These are phyloP conservation scores for Protomyces lactucae-debilis DNA, from an alignment of 1,139 yeast species.

Conservation along the genomic window DNA sequence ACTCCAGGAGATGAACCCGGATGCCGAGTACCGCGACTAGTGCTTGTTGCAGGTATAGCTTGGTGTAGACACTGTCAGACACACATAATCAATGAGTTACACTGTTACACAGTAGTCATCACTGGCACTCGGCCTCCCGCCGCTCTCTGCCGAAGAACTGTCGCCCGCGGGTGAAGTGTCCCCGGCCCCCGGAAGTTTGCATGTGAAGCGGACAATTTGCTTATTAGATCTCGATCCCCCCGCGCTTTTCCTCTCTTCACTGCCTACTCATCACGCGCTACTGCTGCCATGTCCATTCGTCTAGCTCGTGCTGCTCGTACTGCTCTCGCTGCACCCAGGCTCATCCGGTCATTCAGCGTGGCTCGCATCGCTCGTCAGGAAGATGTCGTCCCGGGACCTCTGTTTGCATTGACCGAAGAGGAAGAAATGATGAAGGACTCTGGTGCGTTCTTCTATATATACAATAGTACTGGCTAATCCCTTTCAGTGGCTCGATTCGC, in stretches of 20 bases:
- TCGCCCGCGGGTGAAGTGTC: too few species aligned
- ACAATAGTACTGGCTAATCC: background rate
- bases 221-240: too few species aligned
- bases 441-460: background rate
- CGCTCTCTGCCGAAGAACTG: too few species aligned
- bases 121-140: too few species aligned
- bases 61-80: too few species aligned
- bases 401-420: constrained; percentile 22
- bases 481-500: constrained; percentile 43
- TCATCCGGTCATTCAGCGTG: constrained; percentile 1
- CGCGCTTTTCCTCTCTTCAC: too few species aligned
- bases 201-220: too few species aligned
- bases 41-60: background rate
- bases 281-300: too few species aligned
- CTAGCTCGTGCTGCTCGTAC: background rate
- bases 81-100: too few species aligned
- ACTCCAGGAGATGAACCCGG: constrained; percentile 2
- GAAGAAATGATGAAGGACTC: constrained; percentile 34
- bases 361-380: constrained; percentile 9
- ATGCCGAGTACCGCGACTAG: background rate
- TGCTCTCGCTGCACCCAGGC: background rate
- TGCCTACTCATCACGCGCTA: too few species aligned
- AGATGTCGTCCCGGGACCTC: constrained; percentile 19
- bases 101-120: too few species aligned
- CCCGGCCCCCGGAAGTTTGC: too few species aligned